Evolutionary conservation across 2,329 filamentous ascomycete species (phyloP).

Genomic region (Phoma herbarum): DNA sequence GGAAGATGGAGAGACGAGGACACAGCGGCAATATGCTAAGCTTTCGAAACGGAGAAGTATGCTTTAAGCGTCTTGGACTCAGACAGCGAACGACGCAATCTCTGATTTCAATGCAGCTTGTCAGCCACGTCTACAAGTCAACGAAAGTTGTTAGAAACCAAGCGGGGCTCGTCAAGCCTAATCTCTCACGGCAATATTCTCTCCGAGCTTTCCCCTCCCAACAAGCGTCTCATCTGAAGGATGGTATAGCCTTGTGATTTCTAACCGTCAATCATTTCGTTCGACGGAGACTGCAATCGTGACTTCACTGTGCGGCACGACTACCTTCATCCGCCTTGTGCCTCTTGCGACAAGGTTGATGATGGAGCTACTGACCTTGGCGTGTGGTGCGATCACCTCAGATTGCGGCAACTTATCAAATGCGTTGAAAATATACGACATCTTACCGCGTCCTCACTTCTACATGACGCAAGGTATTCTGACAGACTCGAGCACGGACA

Average conservation of each 20-base stretch:
- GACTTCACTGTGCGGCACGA: background rate
- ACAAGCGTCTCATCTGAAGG: background rate
- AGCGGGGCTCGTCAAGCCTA: background rate
- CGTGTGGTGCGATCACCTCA: too few relatives aligned
- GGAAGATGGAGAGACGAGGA: slow-evolving; percentile 46
- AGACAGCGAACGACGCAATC: background rate
- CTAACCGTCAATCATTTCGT: background rate
- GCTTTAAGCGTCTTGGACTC: slow-evolving; percentile 30
- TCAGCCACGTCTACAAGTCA: background rate
- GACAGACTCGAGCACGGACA: too few relatives aligned
- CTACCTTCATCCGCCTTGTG: too few relatives aligned
- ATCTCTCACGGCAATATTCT: background rate
- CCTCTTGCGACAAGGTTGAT: too few relatives aligned
- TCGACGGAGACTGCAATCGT: background rate
- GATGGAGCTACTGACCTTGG: too few relatives aligned
- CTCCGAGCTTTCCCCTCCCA: background rate
- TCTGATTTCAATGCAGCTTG: background rate
- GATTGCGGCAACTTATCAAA: too few relatives aligned
- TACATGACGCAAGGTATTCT: too few relatives aligned
- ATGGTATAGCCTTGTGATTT: background rate
- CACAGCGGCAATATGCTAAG: slow-evolving; percentile 45
- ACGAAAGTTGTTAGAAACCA: background rate
- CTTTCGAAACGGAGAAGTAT: slow-evolving; percentile 50
- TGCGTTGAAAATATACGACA: too few relatives aligned
- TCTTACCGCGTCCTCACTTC: too few relatives aligned